These are phyloP conservation scores for Amanita muscaria DNA, from an alignment of 768 basidiomycete species.

Conservation along the genomic window DNA sequence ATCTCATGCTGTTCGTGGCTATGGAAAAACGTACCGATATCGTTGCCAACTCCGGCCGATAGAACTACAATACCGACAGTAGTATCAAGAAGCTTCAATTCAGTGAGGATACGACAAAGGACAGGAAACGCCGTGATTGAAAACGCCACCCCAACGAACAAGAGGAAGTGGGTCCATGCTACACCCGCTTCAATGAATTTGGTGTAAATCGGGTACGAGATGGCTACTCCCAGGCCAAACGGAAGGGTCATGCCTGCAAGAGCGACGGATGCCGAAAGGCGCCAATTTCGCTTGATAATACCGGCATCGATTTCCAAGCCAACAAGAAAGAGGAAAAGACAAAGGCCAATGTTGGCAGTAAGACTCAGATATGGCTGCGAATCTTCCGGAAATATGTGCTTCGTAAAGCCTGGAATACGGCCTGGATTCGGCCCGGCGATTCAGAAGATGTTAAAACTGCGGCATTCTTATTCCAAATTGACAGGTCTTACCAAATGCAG, in stretches of 20 bases:
- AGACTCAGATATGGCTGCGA: conserved; percentile 77
- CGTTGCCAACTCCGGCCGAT: conserved; percentile 86
- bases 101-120: conserved; percentile 79
- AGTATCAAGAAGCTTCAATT: conserved; percentile 86
- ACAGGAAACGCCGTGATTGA: conserved; percentile 86
- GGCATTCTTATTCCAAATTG: too few relatives aligned
- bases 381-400: conserved; percentile 69
- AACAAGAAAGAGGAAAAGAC: conserved; percentile 86
- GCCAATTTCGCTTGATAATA: conserved; percentile 72
- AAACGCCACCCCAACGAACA: conserved; percentile 89
- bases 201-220: conserved; percentile 57
- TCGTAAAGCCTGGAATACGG: conserved; percentile 81
- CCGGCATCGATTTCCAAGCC: conserved; percentile 83
- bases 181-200: conserved; percentile 61
- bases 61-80: conserved; percentile 89
- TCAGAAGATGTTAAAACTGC: too few relatives aligned
- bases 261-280: conserved; percentile 60
- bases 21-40: conserved; percentile 45
- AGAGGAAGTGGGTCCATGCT: conserved; percentile 84
- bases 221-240: conserved; percentile 73
- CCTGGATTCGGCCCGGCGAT: conserved; percentile 40
- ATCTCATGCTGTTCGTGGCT: too few relatives aligned
- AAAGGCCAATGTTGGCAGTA: conserved; percentile 82
- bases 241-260: conserved; percentile 81
- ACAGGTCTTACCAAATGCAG: conserved; percentile 39